Evolutionary conservation across 495 filamentous ascomycete genomes (phyloP), one percentile per base, ranked within the genome.

Genomic region (Daldinia grandis): DNA sequence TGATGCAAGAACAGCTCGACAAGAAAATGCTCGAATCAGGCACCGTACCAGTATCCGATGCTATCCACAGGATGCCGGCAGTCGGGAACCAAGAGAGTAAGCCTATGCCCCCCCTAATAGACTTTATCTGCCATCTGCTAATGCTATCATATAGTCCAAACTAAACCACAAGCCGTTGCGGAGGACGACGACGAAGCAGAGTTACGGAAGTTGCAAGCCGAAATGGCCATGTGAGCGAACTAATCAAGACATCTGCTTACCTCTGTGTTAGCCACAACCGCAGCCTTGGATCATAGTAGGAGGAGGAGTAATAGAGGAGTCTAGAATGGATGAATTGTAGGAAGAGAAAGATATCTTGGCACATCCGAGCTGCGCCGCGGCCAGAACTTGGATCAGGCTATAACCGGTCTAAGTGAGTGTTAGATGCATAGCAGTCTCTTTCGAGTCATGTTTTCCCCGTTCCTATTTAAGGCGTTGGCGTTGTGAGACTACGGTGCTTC

Each of bases 171-270:
- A 57, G 78, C 80, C 19, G 83, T 87, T 68, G 88, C 91, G 78
- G 94, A 97, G 77, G 92, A 94, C 74, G 95, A 98, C 88, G 94
- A 98, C 76, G 95, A 98, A 78, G 95, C 90, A 71, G 96, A 99
- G 82, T 84, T 99, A 75, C 88, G 89, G 78, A 97, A 95, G 80
- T 79, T 99, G 73, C 93, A 95, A 80, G 95, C 93, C 42, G 95
- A 98, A 81, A 99, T 99, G 95, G 94, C 94, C 62, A 97, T 98
- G 90, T 94, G 80, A 88, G 61, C 57, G 9, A 17, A 31, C 31
- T 33, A 24, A 51, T 42, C n/a, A 30, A 14, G 3, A 19, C 15
- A 44, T 60, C 35, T 50, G 7, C 31, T 55, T 58, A 5, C 31
- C 31, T 37, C 27, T 27, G 8, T 28, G 14, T 31, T 55, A 28